phyloP scores from a whole-genome alignment of 2,329 filamentous ascomycete genomes.

The Pyrenochaeta sp. region DNA sequence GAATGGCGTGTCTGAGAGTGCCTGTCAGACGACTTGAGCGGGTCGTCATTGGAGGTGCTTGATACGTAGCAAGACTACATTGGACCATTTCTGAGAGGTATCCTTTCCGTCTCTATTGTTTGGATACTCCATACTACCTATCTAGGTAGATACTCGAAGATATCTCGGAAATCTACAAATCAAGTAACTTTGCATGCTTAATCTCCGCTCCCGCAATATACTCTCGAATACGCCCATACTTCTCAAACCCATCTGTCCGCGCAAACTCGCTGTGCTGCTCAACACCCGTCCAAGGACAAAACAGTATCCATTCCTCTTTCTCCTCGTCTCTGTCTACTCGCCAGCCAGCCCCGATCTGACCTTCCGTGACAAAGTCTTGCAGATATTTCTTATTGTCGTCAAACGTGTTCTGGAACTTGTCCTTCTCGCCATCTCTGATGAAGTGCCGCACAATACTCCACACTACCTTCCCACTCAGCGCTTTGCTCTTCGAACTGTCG shows the following conservation, averaged over 20 bases:
- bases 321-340: slow-evolving; percentile 46
- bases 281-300: slow-evolving; percentile 49
- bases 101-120: too few relatives aligned
- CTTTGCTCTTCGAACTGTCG: slow-evolving; percentile 1
- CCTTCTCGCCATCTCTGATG: slow-evolving; percentile 28
- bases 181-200: slow-evolving; percentile 31
- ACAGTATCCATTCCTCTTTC: slow-evolving; percentile 53
- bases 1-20: too few relatives aligned
- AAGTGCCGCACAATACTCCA: slow-evolving; percentile 47
- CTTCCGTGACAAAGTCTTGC: slow-evolving; percentile 34
- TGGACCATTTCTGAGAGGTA: too few relatives aligned
- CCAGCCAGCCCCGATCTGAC: slow-evolving; percentile 48
- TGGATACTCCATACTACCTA: neutral
- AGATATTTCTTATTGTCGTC: slow-evolving; percentile 31
- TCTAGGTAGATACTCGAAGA: neutral
- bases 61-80: too few relatives aligned
- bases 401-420: slow-evolving; percentile 37
- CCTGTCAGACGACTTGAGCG: too few relatives aligned
- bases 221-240: slow-evolving; percentile 28
- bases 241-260: slow-evolving; percentile 40
- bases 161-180: slow-evolving; percentile 10
- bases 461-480: slow-evolving; percentile 12
- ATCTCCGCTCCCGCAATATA: slow-evolving; percentile 28
- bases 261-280: slow-evolving; percentile 47
- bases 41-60: too few relatives aligned